These are phyloP conservation scores for Elymus sibiricus DNA, from an alignment of 176 grass and related monocot species.

Conservation along the genomic window DNA sequence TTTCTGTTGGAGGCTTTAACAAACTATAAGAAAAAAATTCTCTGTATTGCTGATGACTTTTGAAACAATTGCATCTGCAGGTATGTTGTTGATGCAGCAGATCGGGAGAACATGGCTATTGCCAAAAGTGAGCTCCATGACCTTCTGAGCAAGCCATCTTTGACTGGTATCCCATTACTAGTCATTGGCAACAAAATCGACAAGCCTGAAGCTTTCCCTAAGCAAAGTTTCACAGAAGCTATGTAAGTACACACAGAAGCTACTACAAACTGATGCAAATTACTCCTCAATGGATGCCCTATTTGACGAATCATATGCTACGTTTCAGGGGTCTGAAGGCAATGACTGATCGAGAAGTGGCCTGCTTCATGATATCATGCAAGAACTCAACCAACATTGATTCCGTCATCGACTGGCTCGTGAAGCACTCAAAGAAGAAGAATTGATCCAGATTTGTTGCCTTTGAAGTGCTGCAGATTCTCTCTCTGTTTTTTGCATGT, in stretches of 20 bases:
- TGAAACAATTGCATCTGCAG: constrained; percentile 41
- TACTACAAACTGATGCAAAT: not conserved
- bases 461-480: constrained; percentile 17
- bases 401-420: constrained; percentile 86
- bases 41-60: not conserved
- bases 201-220: constrained; percentile 75
- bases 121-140: constrained; percentile 94
- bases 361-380: constrained; percentile 97
- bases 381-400: constrained; percentile 97
- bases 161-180: constrained; percentile 79
- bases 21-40: not conserved
- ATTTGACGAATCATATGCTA: constrained; percentile 1
- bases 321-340: constrained; percentile 60
- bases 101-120: constrained; percentile 81
- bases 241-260: constrained; percentile 50
- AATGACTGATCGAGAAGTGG: constrained; percentile 77
- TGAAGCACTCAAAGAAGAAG: constrained; percentile 92
- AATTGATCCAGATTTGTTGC: constrained; percentile 47
- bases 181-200: constrained; percentile 95
- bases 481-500: constrained; percentile 37
- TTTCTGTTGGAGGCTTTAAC: not conserved
- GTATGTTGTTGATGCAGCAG: constrained; percentile 93
- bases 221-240: constrained; percentile 66
- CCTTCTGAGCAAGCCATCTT: constrained; percentile 85
- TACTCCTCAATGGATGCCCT: not conserved